Percentiles rank a stretch among this genome's conserved stretches.
Conservation (phyloP, 352 stramenopile genomes). For the Phytophthora fragariae region DNA sequence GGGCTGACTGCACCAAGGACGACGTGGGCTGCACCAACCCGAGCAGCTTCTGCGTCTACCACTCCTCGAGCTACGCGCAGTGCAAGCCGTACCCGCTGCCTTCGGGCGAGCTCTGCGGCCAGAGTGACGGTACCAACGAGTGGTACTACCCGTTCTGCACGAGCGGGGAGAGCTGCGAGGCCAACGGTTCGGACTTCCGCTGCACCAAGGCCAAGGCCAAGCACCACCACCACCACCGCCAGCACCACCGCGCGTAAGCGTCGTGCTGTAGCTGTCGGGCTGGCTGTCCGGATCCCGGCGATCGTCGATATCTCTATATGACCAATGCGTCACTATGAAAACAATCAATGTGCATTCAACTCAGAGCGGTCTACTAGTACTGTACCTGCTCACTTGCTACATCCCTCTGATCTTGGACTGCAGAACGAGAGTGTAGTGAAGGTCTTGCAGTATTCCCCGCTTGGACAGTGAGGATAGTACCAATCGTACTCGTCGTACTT, state of each 20-base stretch:
- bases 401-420: neutral
- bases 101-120: conserved; percentile 41
- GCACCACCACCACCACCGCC: conserved; percentile 23
- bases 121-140: conserved; percentile 37
- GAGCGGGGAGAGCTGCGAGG: conserved; percentile 32
- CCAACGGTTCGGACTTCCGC: conserved; percentile 34
- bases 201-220: conserved; percentile 32
- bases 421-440: neutral
- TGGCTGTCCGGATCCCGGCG: neutral
- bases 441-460: conserved; percentile 3
- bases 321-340: neutral
- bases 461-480: conserved; percentile 39
- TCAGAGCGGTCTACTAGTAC: neutral
- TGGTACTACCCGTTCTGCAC: conserved; percentile 44
- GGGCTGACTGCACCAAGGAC: conserved; percentile 25
- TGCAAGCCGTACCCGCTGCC: conserved; percentile 43
- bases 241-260: conserved; percentile 5
- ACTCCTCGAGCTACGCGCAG: conserved; percentile 43
- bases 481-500: conserved; percentile 37
- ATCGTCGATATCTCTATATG: conserved; percentile 1
- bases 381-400: neutral
- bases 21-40: conserved; percentile 26
- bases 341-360: neutral
- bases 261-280: neutral
- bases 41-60: conserved; percentile 25